phyloP scores from a whole-genome alignment of 139 green algal species.

The Nannochloris sp. region DNA sequence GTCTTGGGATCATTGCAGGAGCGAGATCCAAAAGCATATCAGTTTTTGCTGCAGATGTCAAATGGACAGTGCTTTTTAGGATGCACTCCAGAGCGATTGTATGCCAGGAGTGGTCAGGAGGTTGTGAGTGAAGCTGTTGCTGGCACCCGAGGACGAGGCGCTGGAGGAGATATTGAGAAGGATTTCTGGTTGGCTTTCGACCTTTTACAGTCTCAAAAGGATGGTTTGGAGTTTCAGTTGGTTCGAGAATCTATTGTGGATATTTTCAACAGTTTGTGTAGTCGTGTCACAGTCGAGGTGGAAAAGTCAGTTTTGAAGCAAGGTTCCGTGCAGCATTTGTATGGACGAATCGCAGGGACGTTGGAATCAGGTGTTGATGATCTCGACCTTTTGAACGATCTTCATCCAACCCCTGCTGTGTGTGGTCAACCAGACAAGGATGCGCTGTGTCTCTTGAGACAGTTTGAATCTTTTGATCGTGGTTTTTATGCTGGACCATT shows the following conservation, averaged over 20 bases:
- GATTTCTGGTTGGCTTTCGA: constrained; percentile 84
- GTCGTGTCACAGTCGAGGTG: constrained; percentile 62
- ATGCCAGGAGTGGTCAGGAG: constrained; percentile 48
- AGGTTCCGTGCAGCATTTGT: constrained; percentile 89
- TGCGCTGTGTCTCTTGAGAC: constrained; percentile 32
- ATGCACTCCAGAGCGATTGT: constrained; percentile 88
- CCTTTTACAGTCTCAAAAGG: constrained; percentile 77
- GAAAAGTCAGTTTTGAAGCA: constrained; percentile 86
- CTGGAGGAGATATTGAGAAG: constrained; percentile 48
- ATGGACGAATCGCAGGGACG: constrained; percentile 65
- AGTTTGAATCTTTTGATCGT: constrained; percentile 83
- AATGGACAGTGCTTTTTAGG: constrained; percentile 70
- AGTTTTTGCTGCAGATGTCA: constrained; percentile 59
- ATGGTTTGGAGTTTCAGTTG: constrained; percentile 87
- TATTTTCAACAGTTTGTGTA: constrained; percentile 33
- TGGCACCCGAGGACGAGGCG: constrained; percentile 67
- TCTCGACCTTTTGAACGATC: constrained; percentile 42
- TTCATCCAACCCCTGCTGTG: constrained; percentile 88
- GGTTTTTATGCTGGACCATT: constrained; percentile 94
- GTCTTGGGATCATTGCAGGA: constrained; percentile 65
- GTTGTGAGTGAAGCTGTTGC: constrained; percentile 88
- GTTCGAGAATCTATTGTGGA: constrained; percentile 72
- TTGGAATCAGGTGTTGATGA: constrained; percentile 32
- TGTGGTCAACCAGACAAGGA: constrained; percentile 58
- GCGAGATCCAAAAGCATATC: constrained; percentile 73